phyloP scores from a whole-genome alignment of 176 grass and related monocot genomes.

The Oryza brachyantha region DNA sequence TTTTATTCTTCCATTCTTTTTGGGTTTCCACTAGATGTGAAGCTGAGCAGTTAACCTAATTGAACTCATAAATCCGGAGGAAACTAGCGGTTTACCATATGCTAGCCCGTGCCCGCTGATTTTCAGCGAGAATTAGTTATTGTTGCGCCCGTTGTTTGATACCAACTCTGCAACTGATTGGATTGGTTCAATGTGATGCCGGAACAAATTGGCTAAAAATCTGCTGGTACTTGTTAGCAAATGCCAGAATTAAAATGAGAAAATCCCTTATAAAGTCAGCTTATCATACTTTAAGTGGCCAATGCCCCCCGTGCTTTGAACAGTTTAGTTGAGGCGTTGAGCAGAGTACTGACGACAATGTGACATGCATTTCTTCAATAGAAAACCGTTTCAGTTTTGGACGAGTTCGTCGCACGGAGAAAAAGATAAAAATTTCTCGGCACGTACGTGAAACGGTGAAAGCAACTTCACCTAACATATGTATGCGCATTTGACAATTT shows the following conservation, averaged over 20 bases:
- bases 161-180: not conserved
- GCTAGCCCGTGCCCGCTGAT: not conserved
- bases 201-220: not conserved
- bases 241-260: not conserved
- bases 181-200: conserved; percentile 16
- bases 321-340: not conserved
- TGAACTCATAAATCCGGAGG: not conserved
- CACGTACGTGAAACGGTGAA: not conserved
- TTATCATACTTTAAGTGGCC: not conserved
- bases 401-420: not conserved
- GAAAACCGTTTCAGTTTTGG: not conserved
- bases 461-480: not conserved
- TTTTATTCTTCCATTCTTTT: not conserved
- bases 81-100: not conserved
- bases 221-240: not conserved
- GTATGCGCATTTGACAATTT: not conserved
- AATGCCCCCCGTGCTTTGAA: not conserved
- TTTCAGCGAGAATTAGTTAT: not conserved
- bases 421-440: not conserved
- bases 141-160: not conserved
- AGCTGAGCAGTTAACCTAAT: not conserved
- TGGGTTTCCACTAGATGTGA: not conserved
- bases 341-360: not conserved
- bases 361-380: not conserved
- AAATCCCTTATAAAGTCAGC: not conserved